Percentiles rank a stretch among this genome's conserved stretches.
These are phyloP conservation scores for Aspergillus texensis DNA, from an alignment of 2,329 filamentous ascomycete species.

Conservation along the genomic window DNA sequence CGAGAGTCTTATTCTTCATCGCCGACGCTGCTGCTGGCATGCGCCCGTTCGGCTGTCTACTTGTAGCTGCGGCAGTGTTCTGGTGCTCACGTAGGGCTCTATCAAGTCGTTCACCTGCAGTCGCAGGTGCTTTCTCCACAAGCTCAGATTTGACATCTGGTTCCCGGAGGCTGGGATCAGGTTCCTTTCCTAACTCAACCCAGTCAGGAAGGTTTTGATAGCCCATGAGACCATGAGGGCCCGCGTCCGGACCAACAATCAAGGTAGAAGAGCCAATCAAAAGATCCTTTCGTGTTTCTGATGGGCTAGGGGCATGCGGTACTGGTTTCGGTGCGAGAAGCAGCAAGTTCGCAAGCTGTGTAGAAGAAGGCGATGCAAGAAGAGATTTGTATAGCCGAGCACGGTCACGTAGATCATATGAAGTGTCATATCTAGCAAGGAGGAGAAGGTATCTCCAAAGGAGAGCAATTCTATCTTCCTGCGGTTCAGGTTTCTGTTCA, in stretches of 20 bases:
- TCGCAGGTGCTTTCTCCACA: conserved; percentile 33
- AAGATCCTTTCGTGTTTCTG: conserved; percentile 76
- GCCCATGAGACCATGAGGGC: conserved; percentile 72
- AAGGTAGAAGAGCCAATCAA: conserved; percentile 83
- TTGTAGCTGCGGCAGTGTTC: conserved; percentile 26
- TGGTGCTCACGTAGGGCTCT: conserved; percentile 47
- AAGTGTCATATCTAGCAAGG: conserved; percentile 88
- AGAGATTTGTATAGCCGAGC: conserved; percentile 85
- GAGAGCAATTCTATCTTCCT: conserved; percentile 67
- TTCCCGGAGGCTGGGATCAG: conserved; percentile 72
- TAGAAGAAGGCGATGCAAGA: conserved; percentile 71
- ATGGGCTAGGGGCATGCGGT: conserved; percentile 86
- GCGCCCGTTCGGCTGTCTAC: conserved; percentile 20
- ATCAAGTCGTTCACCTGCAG: conserved; percentile 48
- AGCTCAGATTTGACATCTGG: conserved; percentile 49
- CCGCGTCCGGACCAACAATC: conserved; percentile 75
- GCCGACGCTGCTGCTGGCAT: conserved; percentile 24
- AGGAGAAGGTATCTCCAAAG: conserved; percentile 85
- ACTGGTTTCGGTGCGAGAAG: conserved; percentile 93
- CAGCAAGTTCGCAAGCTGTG: conserved; percentile 85
- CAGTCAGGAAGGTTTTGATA: conserved; percentile 82
- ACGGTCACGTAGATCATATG: conserved; percentile 91
- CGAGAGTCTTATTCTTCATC: conserved; percentile 74
- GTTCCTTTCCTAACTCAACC: conserved; percentile 79
- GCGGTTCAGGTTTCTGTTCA: conserved; percentile 31